Conservation (phyloP, 345 rosid species). For the Melaleuca alternifolia region DNA sequence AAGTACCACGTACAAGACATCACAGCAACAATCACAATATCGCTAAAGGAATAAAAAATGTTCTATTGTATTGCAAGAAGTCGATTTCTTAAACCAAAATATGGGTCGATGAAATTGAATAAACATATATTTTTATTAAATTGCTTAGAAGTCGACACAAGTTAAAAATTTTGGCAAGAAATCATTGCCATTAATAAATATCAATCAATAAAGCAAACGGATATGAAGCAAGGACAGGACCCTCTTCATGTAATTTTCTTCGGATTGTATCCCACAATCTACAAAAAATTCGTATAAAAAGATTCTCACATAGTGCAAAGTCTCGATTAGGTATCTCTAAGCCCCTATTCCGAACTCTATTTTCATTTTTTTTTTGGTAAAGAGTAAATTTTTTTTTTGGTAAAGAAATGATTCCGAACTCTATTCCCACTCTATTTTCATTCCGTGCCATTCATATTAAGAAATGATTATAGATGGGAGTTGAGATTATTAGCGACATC, state of each 20-base stretch:
- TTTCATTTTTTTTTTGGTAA: too few relatives aligned
- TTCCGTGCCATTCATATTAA: rapidly evolving
- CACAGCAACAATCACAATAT: background rate
- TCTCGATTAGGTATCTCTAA: background rate
- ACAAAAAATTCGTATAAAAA: background rate
- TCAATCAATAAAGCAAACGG: background rate
- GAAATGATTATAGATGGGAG: background rate
- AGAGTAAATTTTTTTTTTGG: too few relatives aligned
- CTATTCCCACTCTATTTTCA: too few relatives aligned
- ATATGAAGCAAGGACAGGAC: too few relatives aligned
- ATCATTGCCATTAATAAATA: background rate
- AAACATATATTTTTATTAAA: background rate
- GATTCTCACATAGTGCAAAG: background rate
- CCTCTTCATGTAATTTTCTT: rapidly evolving
- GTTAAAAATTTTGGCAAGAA: background rate
- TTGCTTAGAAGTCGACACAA: background rate
- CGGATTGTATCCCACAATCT: rapidly evolving
- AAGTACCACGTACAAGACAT: background rate
- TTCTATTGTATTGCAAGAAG: rapidly evolving
- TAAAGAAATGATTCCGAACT: too few relatives aligned
- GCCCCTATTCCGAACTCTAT: too few relatives aligned
- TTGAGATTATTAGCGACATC: background rate
- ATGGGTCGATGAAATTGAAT: background rate
- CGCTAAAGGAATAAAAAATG: background rate
- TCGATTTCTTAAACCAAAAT: background rate